These are phyloP conservation scores for Candida neerlandica DNA, from an alignment of 1,139 yeast genomes.

Conservation along the genomic window DNA sequence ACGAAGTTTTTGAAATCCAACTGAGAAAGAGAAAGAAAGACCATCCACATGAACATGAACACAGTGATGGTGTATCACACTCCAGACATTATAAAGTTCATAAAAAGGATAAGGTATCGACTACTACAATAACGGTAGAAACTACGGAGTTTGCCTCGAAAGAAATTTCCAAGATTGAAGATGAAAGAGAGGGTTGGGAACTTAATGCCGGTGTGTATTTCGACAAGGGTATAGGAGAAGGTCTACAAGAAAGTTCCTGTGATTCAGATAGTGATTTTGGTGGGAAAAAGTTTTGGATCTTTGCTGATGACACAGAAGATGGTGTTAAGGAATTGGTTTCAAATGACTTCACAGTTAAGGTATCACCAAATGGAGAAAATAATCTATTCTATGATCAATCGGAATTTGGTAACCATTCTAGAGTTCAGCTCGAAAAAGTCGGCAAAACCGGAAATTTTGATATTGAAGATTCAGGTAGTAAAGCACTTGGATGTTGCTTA, in stretches of 20 bases:
- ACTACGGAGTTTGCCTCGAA: neutral
- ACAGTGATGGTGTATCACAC: neutral
- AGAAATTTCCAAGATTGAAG: neutral
- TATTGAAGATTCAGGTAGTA: neutral
- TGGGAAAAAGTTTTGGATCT: neutral
- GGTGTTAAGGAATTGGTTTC: conserved; percentile 1
- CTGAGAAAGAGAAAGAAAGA: neutral
- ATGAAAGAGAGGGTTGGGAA: conserved; percentile 1
- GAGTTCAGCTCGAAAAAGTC: neutral
- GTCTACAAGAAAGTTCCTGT: neutral
- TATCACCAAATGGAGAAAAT: neutral
- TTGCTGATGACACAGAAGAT: neutral
- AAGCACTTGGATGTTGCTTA: neutral
- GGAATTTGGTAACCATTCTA: neutral
- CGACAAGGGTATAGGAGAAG: neutral
- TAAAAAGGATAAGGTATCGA: neutral
- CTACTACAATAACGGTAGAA: neutral
- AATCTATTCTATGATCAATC: neutral
- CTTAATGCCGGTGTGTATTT: neutral
- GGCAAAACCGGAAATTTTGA: too few species aligned
- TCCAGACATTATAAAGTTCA: neutral
- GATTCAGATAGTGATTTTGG: neutral
- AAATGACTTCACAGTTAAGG: neutral
- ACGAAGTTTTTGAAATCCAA: neutral
- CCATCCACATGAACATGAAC: neutral